These are phyloP conservation scores for Mallotus repandus DNA, from an alignment of 441 rosid genomes.

Conservation along the genomic window DNA sequence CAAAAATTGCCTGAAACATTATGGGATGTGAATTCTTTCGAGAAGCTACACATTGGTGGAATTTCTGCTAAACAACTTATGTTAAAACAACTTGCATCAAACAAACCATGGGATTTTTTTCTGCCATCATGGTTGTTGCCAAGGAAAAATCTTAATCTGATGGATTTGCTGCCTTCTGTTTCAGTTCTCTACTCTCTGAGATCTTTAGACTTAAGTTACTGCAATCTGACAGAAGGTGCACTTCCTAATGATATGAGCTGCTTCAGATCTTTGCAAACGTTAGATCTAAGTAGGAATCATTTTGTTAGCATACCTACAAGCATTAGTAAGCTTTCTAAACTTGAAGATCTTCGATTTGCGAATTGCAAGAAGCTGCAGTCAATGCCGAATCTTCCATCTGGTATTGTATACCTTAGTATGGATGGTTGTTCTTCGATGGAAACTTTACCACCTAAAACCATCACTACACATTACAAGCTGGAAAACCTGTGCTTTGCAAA, in stretches of 20 bases:
- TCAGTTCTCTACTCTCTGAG: slow-evolving; percentile 34
- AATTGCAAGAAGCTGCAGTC: slow-evolving; percentile 40
- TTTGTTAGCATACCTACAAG: slow-evolving; percentile 38
- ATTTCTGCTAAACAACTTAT: neutral
- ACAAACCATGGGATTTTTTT: slow-evolving; percentile 14
- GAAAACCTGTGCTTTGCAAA: slow-evolving; percentile 26
- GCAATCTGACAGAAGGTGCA: slow-evolving; percentile 40
- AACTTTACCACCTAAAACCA: slow-evolving; percentile 28
- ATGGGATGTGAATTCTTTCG: slow-evolving; percentile 12
- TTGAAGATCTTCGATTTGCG: slow-evolving; percentile 28
- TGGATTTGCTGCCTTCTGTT: slow-evolving; percentile 22
- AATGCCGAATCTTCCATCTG: slow-evolving; percentile 44
- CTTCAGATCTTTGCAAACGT: slow-evolving; percentile 30
- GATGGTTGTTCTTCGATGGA: slow-evolving; percentile 39
- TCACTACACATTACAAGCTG: slow-evolving; percentile 34
- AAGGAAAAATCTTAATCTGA: slow-evolving; percentile 3
- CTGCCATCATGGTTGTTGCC: slow-evolving; percentile 16
- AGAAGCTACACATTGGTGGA: slow-evolving; percentile 16
- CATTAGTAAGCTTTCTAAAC: slow-evolving; percentile 34
- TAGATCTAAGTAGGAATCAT: slow-evolving; percentile 38
- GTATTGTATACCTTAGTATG: slow-evolving; percentile 24
- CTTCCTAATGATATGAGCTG: slow-evolving; percentile 39
- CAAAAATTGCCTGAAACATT: slow-evolving; percentile 14
- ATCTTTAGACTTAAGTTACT: slow-evolving; percentile 35
- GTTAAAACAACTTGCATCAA: neutral